phyloP scores from a whole-genome alignment of 2,329 filamentous ascomycete genomes.

The Verticillium klebahnii region DNA sequence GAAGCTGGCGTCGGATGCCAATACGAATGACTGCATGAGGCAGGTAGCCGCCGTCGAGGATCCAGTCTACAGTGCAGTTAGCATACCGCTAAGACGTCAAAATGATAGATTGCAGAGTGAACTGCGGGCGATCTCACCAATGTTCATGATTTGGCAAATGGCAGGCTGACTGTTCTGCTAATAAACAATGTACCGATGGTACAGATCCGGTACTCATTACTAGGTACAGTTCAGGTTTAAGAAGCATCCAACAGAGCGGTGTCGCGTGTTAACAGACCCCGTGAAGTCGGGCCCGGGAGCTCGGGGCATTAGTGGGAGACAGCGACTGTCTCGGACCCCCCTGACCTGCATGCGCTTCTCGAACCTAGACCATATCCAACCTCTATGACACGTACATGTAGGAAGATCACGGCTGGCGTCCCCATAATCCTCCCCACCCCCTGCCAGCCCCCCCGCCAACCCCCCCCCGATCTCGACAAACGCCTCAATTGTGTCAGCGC shows the following conservation, averaged over 20 bases:
- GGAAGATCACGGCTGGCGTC: not conserved
- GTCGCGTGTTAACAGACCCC: not conserved
- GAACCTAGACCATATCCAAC: not conserved
- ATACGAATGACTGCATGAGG: conserved; percentile 58
- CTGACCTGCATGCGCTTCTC: not conserved
- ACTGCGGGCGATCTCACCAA: conserved; percentile 2
- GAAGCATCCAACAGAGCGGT: not conserved
- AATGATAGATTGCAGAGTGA: not conserved
- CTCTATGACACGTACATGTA: conserved; percentile 1
- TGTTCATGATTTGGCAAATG: conserved; percentile 4
- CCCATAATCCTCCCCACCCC: no score
- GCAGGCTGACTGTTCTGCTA: no score
- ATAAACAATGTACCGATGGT: not conserved
- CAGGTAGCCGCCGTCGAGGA: conserved; percentile 63
- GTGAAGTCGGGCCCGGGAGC: not conserved
- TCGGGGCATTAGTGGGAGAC: not conserved
- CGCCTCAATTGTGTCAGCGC: no score
- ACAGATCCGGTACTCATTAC: not conserved
- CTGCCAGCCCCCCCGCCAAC: no score
- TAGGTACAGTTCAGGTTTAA: not conserved
- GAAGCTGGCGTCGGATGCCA: conserved; percentile 62
- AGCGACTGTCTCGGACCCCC: not conserved
- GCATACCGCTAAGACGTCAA: not conserved
- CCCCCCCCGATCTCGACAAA: no score
- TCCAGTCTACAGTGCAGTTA: conserved; percentile 36